phyloP scores from a whole-genome alignment of 805 yeast species.

The Lipomyces kockii region DNA sequence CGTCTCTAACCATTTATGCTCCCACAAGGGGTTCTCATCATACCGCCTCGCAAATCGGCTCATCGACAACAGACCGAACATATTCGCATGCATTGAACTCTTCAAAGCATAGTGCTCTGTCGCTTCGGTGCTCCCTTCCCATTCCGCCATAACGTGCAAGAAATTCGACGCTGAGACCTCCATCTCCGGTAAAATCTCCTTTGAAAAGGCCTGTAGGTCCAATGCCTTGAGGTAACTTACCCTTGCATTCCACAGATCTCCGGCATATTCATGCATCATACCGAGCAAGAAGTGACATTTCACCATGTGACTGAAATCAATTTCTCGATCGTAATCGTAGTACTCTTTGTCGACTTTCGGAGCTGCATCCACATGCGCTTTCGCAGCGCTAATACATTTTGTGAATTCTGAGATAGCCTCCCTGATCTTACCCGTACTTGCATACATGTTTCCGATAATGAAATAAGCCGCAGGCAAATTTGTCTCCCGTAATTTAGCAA shows the following conservation, averaged over 20 bases:
- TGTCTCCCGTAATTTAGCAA: conserved; percentile 19
- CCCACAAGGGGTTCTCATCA: conserved; percentile 20
- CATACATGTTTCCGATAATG: conserved; percentile 15
- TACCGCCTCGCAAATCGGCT: conserved; percentile 13
- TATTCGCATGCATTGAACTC: conserved; percentile 24
- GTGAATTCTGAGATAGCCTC: conserved; percentile 14
- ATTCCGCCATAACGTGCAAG: conserved; percentile 24
- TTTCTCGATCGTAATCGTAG: conserved; percentile 33
- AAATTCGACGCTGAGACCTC: conserved; percentile 24
- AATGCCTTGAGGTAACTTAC: conserved; percentile 14
- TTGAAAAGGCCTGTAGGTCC: conserved; percentile 16
- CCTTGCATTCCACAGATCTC: conserved; percentile 19
- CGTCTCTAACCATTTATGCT: conserved; percentile 16
- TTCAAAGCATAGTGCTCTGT: conserved; percentile 22
- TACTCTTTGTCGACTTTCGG: conserved; percentile 12
- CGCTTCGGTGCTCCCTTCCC: conserved; percentile 23
- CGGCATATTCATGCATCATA: conserved; percentile 5
- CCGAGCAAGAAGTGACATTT: conserved; percentile 26
- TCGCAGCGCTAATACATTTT: conserved; percentile 23
- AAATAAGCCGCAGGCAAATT: conserved; percentile 28
- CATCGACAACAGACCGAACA: conserved; percentile 12
- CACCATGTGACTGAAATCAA: conserved; percentile 24
- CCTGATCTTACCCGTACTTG: neutral
- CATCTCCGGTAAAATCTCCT: conserved; percentile 14
- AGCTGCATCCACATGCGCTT: conserved; percentile 27